A percentile compares a stretch with the other conserved stretches of the same genome.
These are phyloP conservation scores for Trichoderma breve DNA, from an alignment of 2,329 filamentous ascomycete genomes.

Conservation along the genomic window DNA sequence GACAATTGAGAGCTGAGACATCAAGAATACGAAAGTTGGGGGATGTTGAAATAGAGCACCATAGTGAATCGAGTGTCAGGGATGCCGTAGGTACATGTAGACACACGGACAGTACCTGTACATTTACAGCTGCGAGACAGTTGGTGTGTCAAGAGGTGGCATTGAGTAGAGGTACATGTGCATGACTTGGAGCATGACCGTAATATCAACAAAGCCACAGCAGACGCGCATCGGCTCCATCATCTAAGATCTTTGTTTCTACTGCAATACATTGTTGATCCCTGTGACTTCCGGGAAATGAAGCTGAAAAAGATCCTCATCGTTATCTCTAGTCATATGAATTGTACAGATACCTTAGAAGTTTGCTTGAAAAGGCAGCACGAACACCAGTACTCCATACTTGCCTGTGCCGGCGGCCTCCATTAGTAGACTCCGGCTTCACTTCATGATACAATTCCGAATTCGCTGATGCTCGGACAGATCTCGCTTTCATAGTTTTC, in stretches of 20 bases:
- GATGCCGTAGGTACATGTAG: not conserved
- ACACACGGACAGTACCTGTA: not conserved
- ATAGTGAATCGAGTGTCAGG: not conserved
- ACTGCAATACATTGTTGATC: not conserved
- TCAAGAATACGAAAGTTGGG: not conserved
- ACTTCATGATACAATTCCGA: not conserved
- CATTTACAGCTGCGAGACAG: not conserved
- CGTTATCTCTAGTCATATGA: not conserved
- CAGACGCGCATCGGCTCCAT: not conserved
- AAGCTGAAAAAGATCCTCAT: not conserved
- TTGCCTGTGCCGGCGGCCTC: not conserved
- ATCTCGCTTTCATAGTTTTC: not conserved
- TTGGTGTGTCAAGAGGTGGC: not conserved
- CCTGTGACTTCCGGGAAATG: not conserved
- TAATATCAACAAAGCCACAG: slow-evolving; percentile 1
- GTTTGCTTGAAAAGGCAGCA: not conserved
- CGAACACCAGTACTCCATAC: not conserved
- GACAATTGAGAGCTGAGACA: not conserved
- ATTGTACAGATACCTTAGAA: not conserved
- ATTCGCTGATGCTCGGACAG: not conserved
- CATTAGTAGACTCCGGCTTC: slow-evolving; percentile 14
- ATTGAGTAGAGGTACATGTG: not conserved
- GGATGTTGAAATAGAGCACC: not conserved
- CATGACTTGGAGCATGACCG: not conserved
- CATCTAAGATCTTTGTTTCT: not conserved